Evolutionary conservation across 2,329 filamentous ascomycete species (phyloP), one percentile per base, ranked within the genome.

Genomic region (Immersiporthe knoxdaviesiana): DNA sequence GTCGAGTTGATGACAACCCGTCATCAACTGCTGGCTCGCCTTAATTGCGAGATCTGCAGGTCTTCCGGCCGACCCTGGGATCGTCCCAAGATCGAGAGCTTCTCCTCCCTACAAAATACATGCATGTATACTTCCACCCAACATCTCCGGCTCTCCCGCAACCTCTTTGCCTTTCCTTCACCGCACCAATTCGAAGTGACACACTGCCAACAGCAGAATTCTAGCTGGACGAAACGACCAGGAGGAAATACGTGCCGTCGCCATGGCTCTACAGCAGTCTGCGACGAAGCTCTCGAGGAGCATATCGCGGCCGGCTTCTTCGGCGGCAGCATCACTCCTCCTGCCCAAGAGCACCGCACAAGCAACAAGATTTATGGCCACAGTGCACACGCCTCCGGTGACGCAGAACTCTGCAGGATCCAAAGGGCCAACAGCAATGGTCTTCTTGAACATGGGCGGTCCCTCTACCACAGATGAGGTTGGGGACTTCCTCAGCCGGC

Each of bases 391-490:
- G 5, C 91, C 92, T 14, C 92, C 93, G 10, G 93, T 96, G 30
- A 94, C 92, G 0, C 93, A 97, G 79, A 86, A 93, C 85, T 84
- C 87, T 8, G 87, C 87, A 0, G 88, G 86, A 16, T 87, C 85
- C 56, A 72, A 92, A 77, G 95, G 95, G 0, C 94, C 94, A 10
- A 99, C 96, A 5, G 96, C 96, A 58, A 98, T 99, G 89, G 96
- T 99, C 18, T 97, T 99, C 77, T 88, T 99, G 82, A 99, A 99
- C 81, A 99, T 99, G 96, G 96, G 96, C 70, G 96, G 96, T 0
- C 96, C 96, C 3, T 92, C 93, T 1, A 97, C 92, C 4, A 92
- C 91, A 5, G 88, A 90, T 74, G 94, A 99, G 82, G 96, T 99
- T 47, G 90, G 91, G 75, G 89, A 91, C 80, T 99, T 98, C 77